These are phyloP conservation scores for Pecoramyces ruminantium DNA, from an alignment of 192 early-diverging fungal genomes.

Conservation along the genomic window DNA sequence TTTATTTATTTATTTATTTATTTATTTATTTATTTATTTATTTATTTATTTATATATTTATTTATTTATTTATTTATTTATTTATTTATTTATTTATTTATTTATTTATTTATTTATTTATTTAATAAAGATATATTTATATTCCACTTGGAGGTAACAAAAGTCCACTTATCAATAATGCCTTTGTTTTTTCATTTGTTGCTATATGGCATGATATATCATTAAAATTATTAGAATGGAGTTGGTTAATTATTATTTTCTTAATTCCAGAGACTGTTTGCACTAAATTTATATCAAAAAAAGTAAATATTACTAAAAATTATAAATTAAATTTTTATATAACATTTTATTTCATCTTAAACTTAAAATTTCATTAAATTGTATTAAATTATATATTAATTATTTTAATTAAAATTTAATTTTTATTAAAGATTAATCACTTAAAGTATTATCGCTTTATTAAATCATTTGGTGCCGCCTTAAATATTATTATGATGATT, in stretches of 20 bases:
- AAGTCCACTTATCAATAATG: conserved; percentile 56
- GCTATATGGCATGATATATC: conserved; percentile 95
- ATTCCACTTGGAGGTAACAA: conserved; percentile 73
- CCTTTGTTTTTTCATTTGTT: conserved; percentile 87
- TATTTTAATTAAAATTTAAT: no score
- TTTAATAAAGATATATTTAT: conserved; percentile 56
- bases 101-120: conserved; percentile 1
- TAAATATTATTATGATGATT: conserved; percentile 92
- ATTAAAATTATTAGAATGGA: conserved; percentile 70
- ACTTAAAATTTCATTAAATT: no score
- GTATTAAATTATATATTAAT: no score
- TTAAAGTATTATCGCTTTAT: conserved; percentile 48
- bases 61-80: no score
- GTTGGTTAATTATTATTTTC: conserved; percentile 72
- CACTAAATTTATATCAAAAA: conserved; percentile 22
- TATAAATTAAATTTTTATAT: no score
- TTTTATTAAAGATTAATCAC: background rate
- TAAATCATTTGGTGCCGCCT: conserved; percentile 59
- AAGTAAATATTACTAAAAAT: background rate
- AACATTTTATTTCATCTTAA: no score
- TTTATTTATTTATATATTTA: conserved; percentile 1
- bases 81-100: no score
- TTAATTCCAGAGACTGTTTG: conserved; percentile 71
- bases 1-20: no score
- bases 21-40: no score